A percentile compares a stretch with the other conserved stretches of the same genome.
Evolutionary conservation across 2,329 filamentous ascomycete species (phyloP).

Genomic region (Fonsecaea monophora): DNA sequence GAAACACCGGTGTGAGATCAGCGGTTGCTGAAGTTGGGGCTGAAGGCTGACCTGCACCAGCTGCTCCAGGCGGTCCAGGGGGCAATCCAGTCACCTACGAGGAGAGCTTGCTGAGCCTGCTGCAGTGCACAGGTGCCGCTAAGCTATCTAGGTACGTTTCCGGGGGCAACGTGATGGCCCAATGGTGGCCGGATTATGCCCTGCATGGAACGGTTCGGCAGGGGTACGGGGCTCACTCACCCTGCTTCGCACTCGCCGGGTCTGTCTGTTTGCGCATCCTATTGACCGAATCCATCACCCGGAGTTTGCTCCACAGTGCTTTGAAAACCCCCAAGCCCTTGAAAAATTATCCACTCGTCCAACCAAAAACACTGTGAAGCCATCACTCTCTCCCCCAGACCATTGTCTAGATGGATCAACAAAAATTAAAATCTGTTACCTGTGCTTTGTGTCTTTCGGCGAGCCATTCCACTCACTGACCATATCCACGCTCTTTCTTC

Average conservation of each 20-base stretch:
- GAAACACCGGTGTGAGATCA: conserved; percentile 6
- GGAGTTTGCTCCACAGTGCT: not conserved
- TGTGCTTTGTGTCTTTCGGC: conserved; percentile 7
- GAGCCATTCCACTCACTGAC: not conserved
- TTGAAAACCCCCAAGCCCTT: not conserved
- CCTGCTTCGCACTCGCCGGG: not conserved
- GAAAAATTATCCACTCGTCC: conserved; percentile 8
- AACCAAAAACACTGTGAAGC: conserved; percentile 3
- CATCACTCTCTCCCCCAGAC: conserved; percentile 1
- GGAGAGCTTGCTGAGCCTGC: not conserved
- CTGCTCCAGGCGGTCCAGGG: not conserved
- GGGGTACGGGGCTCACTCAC: not conserved
- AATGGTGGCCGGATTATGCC: not conserved
- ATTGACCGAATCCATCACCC: not conserved
- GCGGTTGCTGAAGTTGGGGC: conserved; percentile 2
- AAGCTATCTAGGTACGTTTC: not conserved
- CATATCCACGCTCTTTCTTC: conserved; percentile 11
- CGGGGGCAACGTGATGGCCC: conserved; percentile 15
- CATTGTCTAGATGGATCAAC: conserved; percentile 2
- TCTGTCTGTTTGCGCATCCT: not conserved
- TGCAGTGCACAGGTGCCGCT: not conserved
- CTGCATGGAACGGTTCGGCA: conserved; percentile 5
- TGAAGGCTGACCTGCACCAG: not conserved
- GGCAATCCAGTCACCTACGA: not conserved
- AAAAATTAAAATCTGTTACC: conserved; percentile 7